Conservation (phyloP, 2,329 filamentous ascomycete species). For the Fusarium sp. region DNA sequence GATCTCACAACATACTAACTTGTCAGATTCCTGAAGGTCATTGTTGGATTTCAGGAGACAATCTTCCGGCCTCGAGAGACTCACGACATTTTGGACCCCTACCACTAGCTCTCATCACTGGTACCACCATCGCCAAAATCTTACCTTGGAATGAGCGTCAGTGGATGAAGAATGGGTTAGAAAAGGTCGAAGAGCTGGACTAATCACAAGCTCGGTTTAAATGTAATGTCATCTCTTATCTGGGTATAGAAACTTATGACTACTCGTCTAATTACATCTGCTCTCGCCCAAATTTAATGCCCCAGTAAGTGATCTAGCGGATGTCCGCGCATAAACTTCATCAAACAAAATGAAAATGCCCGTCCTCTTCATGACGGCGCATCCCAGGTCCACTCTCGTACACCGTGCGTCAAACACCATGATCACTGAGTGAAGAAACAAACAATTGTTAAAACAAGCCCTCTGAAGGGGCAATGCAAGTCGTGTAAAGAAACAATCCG, state of each 20-base stretch:
- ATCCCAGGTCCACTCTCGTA: slow-evolving; percentile 20
- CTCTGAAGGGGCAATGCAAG: slow-evolving; percentile 35
- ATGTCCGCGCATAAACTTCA: slow-evolving; percentile 51
- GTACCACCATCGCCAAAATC: slow-evolving; percentile 80
- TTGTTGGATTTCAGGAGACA: slow-evolving; percentile 92
- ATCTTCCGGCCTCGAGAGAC: slow-evolving; percentile 84
- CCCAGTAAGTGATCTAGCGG: slow-evolving; percentile 37
- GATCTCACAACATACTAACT: slow-evolving; percentile 6
- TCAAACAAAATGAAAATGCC: slow-evolving; percentile 48
- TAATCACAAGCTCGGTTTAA: slow-evolving; percentile 28
- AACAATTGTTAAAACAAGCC: slow-evolving; percentile 32
- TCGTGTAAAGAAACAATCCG: slow-evolving; percentile 39
- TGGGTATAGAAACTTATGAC: slow-evolving; percentile 48
- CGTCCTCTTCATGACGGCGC: slow-evolving; percentile 23
- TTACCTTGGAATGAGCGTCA: slow-evolving; percentile 64
- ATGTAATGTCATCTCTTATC: slow-evolving; percentile 44
- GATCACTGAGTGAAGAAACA: slow-evolving; percentile 29
- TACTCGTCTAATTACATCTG: slow-evolving; percentile 53
- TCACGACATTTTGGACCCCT: slow-evolving; percentile 88
- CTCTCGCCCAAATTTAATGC: slow-evolving; percentile 31
- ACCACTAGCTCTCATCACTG: slow-evolving; percentile 84
- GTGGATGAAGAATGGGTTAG: slow-evolving; percentile 62
- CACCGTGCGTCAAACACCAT: slow-evolving; percentile 36
- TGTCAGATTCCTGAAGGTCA: slow-evolving; percentile 86
- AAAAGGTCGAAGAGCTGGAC: slow-evolving; percentile 47